A percentile compares a stretch with the other conserved stretches of the same genome.
phyloP scores from a whole-genome alignment of 345 rosid species.

The Rhodamnia argentea region DNA sequence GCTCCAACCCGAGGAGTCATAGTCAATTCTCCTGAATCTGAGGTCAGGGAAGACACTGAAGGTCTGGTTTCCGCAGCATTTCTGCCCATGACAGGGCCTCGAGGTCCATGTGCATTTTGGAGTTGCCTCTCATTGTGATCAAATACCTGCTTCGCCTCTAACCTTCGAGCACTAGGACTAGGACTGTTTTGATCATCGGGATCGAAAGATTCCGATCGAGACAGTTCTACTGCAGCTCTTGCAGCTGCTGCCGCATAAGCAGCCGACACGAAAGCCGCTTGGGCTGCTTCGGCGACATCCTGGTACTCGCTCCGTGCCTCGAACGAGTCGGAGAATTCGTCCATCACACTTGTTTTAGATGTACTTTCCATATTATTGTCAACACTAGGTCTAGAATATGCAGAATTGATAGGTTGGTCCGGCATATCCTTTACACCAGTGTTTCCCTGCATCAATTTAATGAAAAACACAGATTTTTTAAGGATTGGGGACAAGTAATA shows the following conservation, averaged over 20 bases:
- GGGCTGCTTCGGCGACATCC: conserved; percentile 94
- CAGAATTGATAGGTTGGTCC: conserved; percentile 2
- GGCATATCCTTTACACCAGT: background rate
- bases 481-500: background rate
- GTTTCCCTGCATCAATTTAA: background rate
- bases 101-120: background rate
- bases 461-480: background rate
- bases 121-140: background rate
- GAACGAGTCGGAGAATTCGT: conserved; percentile 18
- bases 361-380: background rate
- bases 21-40: background rate
- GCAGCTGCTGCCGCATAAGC: conserved; percentile 88
- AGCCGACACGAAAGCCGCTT: conserved; percentile 84
- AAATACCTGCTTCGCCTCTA: background rate
- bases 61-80: background rate
- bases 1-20: background rate
- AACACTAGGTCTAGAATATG: conserved; percentile 1
- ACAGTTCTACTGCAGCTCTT: conserved; percentile 88
- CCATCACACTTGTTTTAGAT: background rate
- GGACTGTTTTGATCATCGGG: conserved; percentile 16
- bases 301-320: conserved; percentile 41
- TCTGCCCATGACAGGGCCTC: background rate
- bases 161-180: background rate
- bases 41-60: background rate
- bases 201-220: conserved; percentile 31